Conservation (phyloP, 495 filamentous ascomycete genomes). For the Penicillium turbatum region DNA sequence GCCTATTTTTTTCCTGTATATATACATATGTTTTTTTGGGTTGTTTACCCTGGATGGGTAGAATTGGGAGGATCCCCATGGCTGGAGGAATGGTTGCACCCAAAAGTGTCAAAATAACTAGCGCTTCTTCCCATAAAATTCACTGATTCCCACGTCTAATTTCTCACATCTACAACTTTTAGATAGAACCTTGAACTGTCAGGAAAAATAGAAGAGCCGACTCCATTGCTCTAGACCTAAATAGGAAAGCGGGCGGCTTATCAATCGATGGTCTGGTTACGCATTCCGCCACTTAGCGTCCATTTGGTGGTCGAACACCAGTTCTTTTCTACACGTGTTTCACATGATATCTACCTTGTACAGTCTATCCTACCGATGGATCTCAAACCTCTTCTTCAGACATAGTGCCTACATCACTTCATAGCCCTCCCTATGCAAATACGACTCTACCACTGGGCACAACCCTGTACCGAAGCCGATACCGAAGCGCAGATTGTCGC, state of each 20-base stretch:
- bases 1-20: constrained; percentile 31
- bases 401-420: not conserved
- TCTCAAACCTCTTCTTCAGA: not conserved
- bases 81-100: constrained; percentile 9
- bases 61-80: constrained; percentile 16
- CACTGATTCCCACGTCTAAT: not conserved
- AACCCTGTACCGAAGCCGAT: constrained; percentile 14
- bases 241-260: not conserved
- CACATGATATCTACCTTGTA: no score
- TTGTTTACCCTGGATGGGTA: constrained; percentile 26
- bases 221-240: not conserved
- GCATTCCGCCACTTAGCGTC: not conserved
- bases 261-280: not conserved
- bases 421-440: not conserved
- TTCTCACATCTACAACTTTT: not conserved
- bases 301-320: not conserved
- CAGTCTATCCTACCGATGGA: not conserved
- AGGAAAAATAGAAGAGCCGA: not conserved
- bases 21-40: constrained; percentile 28
- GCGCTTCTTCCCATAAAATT: constrained; percentile 2
- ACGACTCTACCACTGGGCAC: not conserved
- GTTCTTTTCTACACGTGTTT: no score
- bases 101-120: constrained; percentile 12
- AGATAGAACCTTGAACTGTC: no score
- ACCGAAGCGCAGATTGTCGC: constrained; percentile 17